Base-by-base conservation (phyloP, 2,329 filamentous ascomycete genomes). In the Penicillium sp. region DNA sequence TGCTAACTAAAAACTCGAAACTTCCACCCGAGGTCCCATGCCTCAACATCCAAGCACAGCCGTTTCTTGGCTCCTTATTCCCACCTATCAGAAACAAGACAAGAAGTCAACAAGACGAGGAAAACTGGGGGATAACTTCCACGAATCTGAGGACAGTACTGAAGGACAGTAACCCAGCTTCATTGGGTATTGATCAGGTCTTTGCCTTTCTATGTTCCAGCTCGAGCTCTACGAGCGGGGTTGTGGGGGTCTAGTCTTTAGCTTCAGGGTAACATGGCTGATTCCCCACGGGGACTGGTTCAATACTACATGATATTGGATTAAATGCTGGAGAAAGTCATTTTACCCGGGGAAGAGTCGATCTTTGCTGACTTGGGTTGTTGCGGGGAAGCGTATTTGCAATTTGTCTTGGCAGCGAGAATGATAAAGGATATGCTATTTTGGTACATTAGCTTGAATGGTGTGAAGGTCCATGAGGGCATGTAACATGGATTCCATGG, bases 221-320 rank as follows among this genome's bases (percentile, higher is more conserved):
- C 15, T 48, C 26, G 45, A 50, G 54, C 26, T 56, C 14, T 31
- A 26, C 15, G 22, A 37, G 54, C 46, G 50, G 50, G 49, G 50
- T 8, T n/a, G 54, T 52, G 53, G 53, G 53, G 54, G 49, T 52
- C 9, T 20, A 14, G 15, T n/a, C 25, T 45, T 42, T 49, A 46
- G 31, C 41, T 53, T 56, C 50, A 49, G 14, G 7, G 26, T 45
- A 49, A 22, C 12, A 50, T 43, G n/a, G 43, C 43, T 45, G n/a
- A 22, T 37, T 7, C 15, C 14, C 31, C 20, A 48, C 25, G 29
- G 20, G 22, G 31, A 26, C 46, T 9, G 29, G 46, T 3, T 18
- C 12, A 6, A 40, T 37, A 40, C 46, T 26, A 49, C 44, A 35
- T 47, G 1, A 9, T 22, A 23, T 11, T 20, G 31, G 8, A 31